Evolutionary conservation across 73 alveolate genomes (phyloP), one percentile per base, ranked within the genome.

Genomic region (Strombidium stylifer): DNA sequence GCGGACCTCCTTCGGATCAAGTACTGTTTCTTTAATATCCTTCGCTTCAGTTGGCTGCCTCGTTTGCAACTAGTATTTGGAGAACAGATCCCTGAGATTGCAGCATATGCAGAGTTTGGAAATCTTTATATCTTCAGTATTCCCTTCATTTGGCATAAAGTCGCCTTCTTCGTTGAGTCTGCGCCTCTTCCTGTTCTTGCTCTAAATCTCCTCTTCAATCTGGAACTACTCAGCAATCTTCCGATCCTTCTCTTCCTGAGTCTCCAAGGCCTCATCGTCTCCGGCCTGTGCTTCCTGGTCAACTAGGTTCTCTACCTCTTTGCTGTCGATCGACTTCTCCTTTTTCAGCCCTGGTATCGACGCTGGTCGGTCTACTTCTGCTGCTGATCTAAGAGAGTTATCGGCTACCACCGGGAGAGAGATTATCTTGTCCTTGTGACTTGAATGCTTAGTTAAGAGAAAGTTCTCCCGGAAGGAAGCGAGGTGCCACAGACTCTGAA

Each of bases 401-500:
- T n/a, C n/a, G n/a, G n/a, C n/a, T n/a, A n/a, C 19, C 14, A 60
- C 36, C 27, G 61, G 37, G 14, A 60, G 46, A 23, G 37, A 42
- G 2, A 64, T 42, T 32, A 59, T 77, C 26, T 67, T 70, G 21
- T 68, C 58, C 26, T 69, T 26, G 54, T 82, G 93, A 1, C 49
- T 24, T 49, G 72, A 87, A 34, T 30, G 16, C 7, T 21, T 50
- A 19, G 14, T 20, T 11, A 40, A 15, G n/a, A 37, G 11, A 39
- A 82, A 82, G 34, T 42, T 47, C 39, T 50, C 57, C 53, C 93
- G 49, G 55, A 82, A 82, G 6, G 80, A 49, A 6, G 26, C 44
- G 16, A 82, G 40, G 35, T 82, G 85, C 93, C 93, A 82, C 10
- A 82, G 69, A 4, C 79, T 35, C 59, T 82, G 68, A 21, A 82